phyloP scores from a whole-genome alignment of 1,284 basidiomycete genomes.

The Cystobasidium slooffiae region DNA sequence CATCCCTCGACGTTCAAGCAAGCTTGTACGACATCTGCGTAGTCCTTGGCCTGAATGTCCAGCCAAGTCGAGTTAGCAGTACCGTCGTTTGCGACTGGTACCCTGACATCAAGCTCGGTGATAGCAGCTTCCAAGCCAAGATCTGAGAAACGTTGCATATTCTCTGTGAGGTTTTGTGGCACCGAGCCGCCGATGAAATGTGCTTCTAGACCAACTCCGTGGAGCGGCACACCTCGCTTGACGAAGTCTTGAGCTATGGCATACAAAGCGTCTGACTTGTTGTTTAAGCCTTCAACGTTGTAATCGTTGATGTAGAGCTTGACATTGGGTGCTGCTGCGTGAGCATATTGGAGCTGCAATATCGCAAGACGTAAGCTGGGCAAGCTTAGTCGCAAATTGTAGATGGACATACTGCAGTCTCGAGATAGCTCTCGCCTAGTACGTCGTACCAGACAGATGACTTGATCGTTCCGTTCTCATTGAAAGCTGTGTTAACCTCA shows the following conservation, averaged over 20 bases:
- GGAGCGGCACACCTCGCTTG: constrained; percentile 49
- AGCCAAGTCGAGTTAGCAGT: constrained; percentile 49
- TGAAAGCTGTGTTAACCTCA: constrained; percentile 47
- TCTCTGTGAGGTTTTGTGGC: constrained; percentile 49
- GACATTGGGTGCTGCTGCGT: constrained; percentile 54
- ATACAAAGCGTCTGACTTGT: constrained; percentile 51
- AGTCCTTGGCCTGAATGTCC: constrained; percentile 51
- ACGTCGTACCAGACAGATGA: constrained; percentile 53
- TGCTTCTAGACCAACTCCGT: constrained; percentile 54
- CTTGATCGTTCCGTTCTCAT: constrained; percentile 53
- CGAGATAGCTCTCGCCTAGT: constrained; percentile 53
- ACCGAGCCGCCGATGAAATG: constrained; percentile 54
- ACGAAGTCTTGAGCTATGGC: constrained; percentile 49
- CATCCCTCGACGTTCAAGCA: constrained; percentile 53
- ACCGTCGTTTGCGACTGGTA: constrained; percentile 44
- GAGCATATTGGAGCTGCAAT: constrained; percentile 51
- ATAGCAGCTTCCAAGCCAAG: constrained; percentile 55
- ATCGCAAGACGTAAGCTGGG: background rate
- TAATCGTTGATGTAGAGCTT: constrained; percentile 52
- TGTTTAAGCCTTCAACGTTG: constrained; percentile 54
- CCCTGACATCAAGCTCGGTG: constrained; percentile 54
- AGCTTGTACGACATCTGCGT: constrained; percentile 48
- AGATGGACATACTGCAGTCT: constrained; percentile 48
- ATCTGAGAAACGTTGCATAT: constrained; percentile 54
- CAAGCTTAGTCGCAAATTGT: too few species aligned